Conservation (phyloP, 495 filamentous ascomycete genomes). For the Penicillium flavigenum region DNA sequence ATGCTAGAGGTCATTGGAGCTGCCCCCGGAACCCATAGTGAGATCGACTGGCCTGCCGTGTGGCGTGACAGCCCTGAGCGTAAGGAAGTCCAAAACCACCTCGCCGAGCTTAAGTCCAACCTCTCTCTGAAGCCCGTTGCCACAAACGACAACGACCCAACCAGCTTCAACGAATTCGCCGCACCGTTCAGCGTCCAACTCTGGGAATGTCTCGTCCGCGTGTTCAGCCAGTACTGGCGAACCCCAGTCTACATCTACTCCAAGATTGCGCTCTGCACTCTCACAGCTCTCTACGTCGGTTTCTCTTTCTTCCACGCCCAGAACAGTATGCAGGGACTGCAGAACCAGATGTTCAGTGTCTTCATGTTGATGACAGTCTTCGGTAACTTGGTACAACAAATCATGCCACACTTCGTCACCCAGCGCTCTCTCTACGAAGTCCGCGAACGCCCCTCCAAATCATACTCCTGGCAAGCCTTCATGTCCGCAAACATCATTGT, state of each 20-base stretch:
- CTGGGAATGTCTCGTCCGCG: constrained; percentile 49
- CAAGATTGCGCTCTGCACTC: constrained; percentile 55
- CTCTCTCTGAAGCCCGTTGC: constrained; percentile 47
- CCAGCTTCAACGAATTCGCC: constrained; percentile 50
- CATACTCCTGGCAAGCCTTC: constrained; percentile 76
- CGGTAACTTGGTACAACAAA: constrained; percentile 74
- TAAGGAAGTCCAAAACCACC: constrained; percentile 61
- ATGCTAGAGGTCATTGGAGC: constrained; percentile 94
- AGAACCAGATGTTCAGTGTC: constrained; percentile 88
- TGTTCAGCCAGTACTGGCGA: constrained; percentile 61
- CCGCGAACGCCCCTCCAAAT: constrained; percentile 68
- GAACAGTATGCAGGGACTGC: constrained; percentile 75
- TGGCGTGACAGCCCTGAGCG: constrained; percentile 81
- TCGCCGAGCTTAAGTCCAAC: constrained; percentile 64
- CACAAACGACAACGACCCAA: constrained; percentile 31
- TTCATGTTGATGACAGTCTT: constrained; percentile 87
- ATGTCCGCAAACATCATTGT: constrained; percentile 66
- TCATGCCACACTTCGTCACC: constrained; percentile 70
- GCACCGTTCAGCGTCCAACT: constrained; percentile 56
- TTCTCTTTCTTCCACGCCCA: constrained; percentile 84
- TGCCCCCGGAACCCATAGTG: constrained; percentile 73
- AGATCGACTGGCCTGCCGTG: constrained; percentile 77
- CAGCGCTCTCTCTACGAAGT: constrained; percentile 69
- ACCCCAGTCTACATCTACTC: constrained; percentile 59
- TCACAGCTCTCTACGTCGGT: constrained; percentile 72